A percentile compares a stretch with the other conserved stretches of the same genome.
phyloP scores from a whole-genome alignment of 2,329 filamentous ascomycete genomes.

The Fusarium newnesense region DNA sequence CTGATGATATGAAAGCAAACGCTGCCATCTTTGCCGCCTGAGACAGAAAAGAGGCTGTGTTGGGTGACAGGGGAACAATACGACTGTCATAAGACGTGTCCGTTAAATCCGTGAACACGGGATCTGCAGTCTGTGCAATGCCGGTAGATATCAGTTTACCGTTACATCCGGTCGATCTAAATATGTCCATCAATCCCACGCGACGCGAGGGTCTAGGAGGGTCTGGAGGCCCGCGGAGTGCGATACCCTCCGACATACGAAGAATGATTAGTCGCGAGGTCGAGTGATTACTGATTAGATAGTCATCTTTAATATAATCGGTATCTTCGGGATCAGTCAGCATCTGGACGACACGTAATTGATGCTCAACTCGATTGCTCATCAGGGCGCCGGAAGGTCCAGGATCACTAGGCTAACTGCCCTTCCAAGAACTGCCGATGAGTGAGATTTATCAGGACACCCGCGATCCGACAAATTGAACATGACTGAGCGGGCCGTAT shows the following conservation, averaged over 20 bases:
- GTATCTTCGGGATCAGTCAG: background rate
- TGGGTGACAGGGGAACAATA: background rate
- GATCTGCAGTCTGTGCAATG: background rate
- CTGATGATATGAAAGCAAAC: background rate
- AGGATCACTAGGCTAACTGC: fast-evolving
- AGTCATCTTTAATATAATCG: background rate
- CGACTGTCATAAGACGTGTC: background rate
- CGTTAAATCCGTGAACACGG: background rate
- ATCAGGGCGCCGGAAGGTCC: too few relatives aligned
- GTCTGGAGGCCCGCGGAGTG: background rate
- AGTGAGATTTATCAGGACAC: background rate
- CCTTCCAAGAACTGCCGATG: background rate
- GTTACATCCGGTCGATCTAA: background rate
- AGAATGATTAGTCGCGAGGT: background rate
- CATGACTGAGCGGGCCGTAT: fast-evolving
- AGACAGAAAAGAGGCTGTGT: background rate
- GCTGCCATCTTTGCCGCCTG: background rate
- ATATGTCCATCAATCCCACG: background rate
- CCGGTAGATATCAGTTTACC: background rate
- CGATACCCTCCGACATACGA: background rate
- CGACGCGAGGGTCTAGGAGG: too few relatives aligned
- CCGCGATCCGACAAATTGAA: too few relatives aligned
- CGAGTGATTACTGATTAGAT: background rate
- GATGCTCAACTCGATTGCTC: background rate
- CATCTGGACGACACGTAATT: background rate